phyloP scores from a whole-genome alignment of 805 yeast genomes.

The Ogataea methanolica region DNA sequence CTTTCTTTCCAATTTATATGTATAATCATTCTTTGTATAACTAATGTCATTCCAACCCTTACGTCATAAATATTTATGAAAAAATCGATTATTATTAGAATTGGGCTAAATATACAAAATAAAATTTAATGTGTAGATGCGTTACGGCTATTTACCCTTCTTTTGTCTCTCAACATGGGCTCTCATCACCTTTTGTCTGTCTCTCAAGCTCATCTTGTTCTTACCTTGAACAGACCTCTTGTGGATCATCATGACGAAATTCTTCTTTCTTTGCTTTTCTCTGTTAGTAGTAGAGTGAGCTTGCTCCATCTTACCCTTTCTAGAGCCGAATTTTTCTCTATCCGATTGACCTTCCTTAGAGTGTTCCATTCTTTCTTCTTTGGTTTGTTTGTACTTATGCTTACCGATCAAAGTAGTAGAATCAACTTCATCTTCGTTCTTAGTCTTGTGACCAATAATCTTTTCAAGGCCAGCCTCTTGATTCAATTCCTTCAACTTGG shows the following conservation, averaged over 20 bases:
- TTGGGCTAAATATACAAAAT: not conserved
- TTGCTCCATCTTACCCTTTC: slow-evolving; percentile 72
- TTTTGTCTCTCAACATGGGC: slow-evolving; percentile 90
- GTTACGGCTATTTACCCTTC: slow-evolving; percentile 51
- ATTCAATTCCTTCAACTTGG: slow-evolving; percentile 85
- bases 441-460: slow-evolving; percentile 52
- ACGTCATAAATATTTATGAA: too few species aligned
- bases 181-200: slow-evolving; percentile 77
- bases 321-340: slow-evolving; percentile 85
- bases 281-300: slow-evolving; percentile 89
- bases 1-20: too few species aligned
- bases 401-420: slow-evolving; percentile 73
- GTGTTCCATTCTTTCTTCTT: slow-evolving; percentile 86
- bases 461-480: slow-evolving; percentile 83
- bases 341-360: slow-evolving; percentile 91
- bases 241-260: slow-evolving; percentile 97
- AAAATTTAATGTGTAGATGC: not conserved
- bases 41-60: too few species aligned
- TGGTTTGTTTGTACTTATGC: slow-evolving; percentile 72
- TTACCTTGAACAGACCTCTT: slow-evolving; percentile 93
- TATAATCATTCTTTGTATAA: too few species aligned
- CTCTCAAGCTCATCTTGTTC: slow-evolving; percentile 82
- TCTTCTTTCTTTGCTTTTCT: slow-evolving; percentile 97
- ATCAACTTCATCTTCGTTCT: slow-evolving; percentile 83
- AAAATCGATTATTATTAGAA: too few species aligned